Percentiles rank a stretch among this genome's conserved stretches.
Conservation (phyloP, 164 flowering plant genomes). For the Tinospora cordifolia region DNA sequence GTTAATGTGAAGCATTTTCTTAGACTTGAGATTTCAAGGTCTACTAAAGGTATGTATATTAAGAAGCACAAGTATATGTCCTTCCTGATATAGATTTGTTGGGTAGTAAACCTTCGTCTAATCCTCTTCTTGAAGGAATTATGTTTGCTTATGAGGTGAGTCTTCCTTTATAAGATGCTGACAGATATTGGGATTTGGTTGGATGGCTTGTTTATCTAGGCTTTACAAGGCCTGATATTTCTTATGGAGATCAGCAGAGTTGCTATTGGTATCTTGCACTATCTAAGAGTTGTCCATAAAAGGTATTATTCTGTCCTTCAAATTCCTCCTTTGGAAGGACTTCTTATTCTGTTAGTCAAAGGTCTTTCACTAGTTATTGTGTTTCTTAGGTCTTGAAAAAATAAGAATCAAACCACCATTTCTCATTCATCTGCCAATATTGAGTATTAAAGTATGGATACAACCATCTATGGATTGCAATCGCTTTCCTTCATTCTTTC, state of each 20-base stretch:
- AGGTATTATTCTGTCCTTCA: background rate
- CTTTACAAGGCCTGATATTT: background rate
- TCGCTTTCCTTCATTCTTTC: background rate
- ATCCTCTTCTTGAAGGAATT: background rate
- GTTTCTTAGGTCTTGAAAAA: background rate
- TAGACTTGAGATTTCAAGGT: background rate
- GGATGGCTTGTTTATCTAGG: background rate
- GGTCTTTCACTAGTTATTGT: background rate
- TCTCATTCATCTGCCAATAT: background rate
- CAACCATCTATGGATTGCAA: background rate
- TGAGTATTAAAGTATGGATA: background rate
- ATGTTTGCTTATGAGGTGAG: too few relatives aligned
- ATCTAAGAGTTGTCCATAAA: background rate
- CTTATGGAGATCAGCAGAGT: background rate
- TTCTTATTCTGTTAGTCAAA: background rate
- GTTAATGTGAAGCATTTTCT: background rate
- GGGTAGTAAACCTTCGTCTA: background rate
- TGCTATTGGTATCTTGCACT: background rate
- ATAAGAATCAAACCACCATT: too few relatives aligned
- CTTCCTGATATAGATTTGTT: background rate
- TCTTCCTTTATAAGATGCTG: background rate
- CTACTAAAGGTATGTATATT: background rate
- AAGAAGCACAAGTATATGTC: too few relatives aligned
- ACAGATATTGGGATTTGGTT: too few relatives aligned
- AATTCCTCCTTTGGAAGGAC: background rate